Percentiles rank a stretch among this genome's conserved stretches.
These are phyloP conservation scores for Ceraceosorus guamensis DNA, from an alignment of 1,284 basidiomycete species.

Conservation along the genomic window DNA sequence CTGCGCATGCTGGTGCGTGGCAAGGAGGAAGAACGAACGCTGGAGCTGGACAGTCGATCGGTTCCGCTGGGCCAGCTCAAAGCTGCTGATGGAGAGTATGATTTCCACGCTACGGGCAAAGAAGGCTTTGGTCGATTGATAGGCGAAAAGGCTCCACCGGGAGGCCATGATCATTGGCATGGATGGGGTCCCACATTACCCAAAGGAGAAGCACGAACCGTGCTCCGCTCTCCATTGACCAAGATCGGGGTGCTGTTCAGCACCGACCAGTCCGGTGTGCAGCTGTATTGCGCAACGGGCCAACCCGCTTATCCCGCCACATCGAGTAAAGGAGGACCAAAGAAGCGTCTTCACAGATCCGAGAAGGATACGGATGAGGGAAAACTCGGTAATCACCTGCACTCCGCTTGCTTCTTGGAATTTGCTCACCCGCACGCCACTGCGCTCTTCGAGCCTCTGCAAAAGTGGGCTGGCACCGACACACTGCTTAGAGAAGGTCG, in stretches of 20 bases:
- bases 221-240: not conserved
- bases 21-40: constrained; percentile 17
- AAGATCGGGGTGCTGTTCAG: not conserved
- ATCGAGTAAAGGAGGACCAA: not conserved
- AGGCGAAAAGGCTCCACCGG: constrained; percentile 13
- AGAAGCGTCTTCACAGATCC: constrained; percentile 3
- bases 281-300: constrained; percentile 33
- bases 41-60: constrained; percentile 22
- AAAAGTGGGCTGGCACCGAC: constrained; percentile 14
- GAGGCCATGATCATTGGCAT: constrained; percentile 42
- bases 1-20: constrained; percentile 22
- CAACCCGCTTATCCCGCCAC: constrained; percentile 20
- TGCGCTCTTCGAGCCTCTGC: constrained; percentile 22
- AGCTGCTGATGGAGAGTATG: constrained; percentile 11
- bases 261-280: not conserved
- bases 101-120: constrained; percentile 8
- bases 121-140: constrained; percentile 17
- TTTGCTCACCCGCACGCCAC: constrained; percentile 41
- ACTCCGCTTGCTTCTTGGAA: too few species aligned
- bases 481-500: constrained; percentile 24
- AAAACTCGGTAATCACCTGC: constrained; percentile 18
- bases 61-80: constrained; percentile 28
- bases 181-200: constrained; percentile 25
- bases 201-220: not conserved
- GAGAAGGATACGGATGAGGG: constrained; percentile 16